phyloP scores from a whole-genome alignment of 192 early-diverging fungal genomes.

The Entophlyctis luteolus region DNA sequence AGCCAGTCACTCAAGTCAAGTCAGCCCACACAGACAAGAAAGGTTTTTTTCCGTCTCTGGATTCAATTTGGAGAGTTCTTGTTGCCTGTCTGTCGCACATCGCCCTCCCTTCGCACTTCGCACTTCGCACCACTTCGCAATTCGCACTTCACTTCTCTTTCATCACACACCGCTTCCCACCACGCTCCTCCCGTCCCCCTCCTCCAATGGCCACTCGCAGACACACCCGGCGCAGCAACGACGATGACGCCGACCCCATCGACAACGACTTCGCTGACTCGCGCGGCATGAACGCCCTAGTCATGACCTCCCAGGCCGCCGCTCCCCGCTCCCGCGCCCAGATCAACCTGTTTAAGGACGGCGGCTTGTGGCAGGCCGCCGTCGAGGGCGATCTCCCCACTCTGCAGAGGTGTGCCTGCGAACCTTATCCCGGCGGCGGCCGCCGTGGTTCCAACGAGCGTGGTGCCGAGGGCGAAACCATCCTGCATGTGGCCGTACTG shows the following conservation, averaged over 20 bases:
- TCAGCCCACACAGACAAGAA: too few relatives aligned
- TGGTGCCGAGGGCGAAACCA: constrained; percentile 20
- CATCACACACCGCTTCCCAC: not conserved
- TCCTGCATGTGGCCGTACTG: constrained; percentile 22
- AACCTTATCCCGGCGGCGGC: not conserved
- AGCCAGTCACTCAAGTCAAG: too few relatives aligned
- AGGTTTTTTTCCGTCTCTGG: too few relatives aligned
- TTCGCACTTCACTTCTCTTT: not conserved
- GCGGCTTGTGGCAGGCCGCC: constrained; percentile 12
- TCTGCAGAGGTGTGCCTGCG: not conserved
- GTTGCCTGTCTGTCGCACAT: not conserved
- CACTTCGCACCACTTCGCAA: not conserved
- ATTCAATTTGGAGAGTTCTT: too few relatives aligned
- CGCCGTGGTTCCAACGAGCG: constrained; percentile 17
- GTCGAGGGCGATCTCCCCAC: not conserved
- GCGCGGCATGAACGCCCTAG: not conserved
- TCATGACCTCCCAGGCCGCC: not conserved
- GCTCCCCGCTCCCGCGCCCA: not conserved
- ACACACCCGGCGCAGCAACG: not conserved
- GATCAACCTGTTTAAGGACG: constrained; percentile 2
- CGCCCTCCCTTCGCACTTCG: not conserved
- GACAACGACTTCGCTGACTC: not conserved
- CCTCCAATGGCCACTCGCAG: not conserved
- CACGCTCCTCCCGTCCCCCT: not conserved
- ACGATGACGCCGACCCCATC: not conserved